Base-by-base conservation (phyloP, 148 eudicot genomes). In the Drosera capensis region DNA sequence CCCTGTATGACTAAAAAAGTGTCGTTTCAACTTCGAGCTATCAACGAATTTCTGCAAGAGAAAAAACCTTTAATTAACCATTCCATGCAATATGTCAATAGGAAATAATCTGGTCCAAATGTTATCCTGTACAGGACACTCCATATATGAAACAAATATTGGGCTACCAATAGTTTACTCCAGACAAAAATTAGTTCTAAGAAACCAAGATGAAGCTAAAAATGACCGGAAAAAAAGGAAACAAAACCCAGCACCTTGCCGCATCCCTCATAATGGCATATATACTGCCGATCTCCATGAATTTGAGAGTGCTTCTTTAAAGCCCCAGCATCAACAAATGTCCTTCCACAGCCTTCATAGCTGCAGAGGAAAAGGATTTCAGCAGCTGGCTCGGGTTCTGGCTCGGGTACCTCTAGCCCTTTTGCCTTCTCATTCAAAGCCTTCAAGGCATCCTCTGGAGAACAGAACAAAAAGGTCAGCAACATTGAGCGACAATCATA, bases 351-450 rank as follows among this genome's bases (percentile, higher is more conserved):
- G 24, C 84, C 80, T 63, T 83, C 94, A 54, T 72, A 84, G 67
- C 97, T 84, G 59, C 97, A 88, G 30, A 88, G 92, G 63, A 88
- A 88, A 56, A 88, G 95, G 78, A 88, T 93, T 66, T 88, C 95
- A n/a, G 93, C 77, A 35, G 92, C 80, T 20, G 94, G 93, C 64
- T 88, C 95, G 24, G 87, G 97, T 62, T 83, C 97, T 17, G 86
- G 78, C 43, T 80, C 97, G 29, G 49, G 75, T 26, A 46, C 67
- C 47, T 68, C 80, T 16, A 79, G 72, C 41, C 78, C 79, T 62
- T 75, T 80, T 36, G 53, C 16, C 56, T 78, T 80, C 58, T 84
- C 95, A 63, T 68, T 80, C 62, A 84, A 62, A 38, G 81, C 62
- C 71, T 65, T 80, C 65, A 71, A 34, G 17, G 80, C 75, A 47